A percentile compares a stretch with the other conserved stretches of the same genome.
Conservation (phyloP, 495 filamentous ascomycete species). For the Hyaloscypha finlandica region DNA sequence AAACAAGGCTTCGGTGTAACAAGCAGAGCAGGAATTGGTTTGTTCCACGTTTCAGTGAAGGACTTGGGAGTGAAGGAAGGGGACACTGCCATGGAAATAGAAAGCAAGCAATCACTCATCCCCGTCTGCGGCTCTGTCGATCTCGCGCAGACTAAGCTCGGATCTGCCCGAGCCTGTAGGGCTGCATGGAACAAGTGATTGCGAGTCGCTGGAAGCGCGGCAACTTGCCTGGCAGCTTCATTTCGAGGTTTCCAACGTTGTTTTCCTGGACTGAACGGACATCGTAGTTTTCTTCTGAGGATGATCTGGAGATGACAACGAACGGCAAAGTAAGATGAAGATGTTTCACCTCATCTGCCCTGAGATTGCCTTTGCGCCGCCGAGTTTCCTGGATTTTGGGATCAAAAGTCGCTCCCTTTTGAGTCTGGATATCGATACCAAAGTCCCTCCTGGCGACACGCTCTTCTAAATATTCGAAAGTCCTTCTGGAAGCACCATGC, state of each 20-base stretch:
- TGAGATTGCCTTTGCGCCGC: background rate
- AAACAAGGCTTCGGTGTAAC: conserved; percentile 29
- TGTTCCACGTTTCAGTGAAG: conserved; percentile 23
- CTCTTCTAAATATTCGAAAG: background rate
- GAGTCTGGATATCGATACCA: background rate
- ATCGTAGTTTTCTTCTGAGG: background rate
- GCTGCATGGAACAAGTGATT: conserved; percentile 18
- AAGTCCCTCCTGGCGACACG: background rate
- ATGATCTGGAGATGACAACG: background rate
- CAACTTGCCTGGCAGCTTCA: conserved; percentile 14
- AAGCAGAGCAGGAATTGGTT: conserved; percentile 15
- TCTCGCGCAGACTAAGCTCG: conserved; percentile 12
- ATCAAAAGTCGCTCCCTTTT: background rate
- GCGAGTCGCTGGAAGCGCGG: background rate
- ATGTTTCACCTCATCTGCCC: background rate
- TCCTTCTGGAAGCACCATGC: background rate
- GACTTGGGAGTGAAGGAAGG: conserved; percentile 2
- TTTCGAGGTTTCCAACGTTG: background rate
- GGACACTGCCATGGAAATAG: conserved; percentile 7
- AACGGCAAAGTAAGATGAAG: background rate
- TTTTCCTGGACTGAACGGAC: background rate
- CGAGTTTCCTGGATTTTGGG: background rate
- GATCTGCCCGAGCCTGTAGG: conserved; percentile 18
- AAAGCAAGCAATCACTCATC: conserved; percentile 4
- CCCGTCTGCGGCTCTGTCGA: conserved; percentile 5